A percentile compares a stretch with the other conserved stretches of the same genome.
These are phyloP conservation scores for Brassica rapa DNA, from an alignment of 345 rosid species.

Conservation along the genomic window DNA sequence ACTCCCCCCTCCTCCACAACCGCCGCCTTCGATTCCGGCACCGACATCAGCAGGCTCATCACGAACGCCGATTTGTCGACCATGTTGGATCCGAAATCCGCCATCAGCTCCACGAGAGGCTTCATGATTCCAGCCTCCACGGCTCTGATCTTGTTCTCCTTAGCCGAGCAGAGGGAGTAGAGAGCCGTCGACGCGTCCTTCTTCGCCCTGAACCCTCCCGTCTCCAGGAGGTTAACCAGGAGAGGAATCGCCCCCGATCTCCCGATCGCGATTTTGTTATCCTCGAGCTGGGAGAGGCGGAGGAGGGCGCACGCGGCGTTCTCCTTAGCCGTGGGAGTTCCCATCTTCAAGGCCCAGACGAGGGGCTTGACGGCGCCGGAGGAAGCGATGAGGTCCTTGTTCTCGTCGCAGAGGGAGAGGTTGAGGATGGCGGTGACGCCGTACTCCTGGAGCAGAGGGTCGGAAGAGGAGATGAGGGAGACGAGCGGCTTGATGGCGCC, in stretches of 20 bases:
- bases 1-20: conserved; percentile 87
- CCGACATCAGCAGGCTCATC: conserved; percentile 54
- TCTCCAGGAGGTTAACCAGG: conserved; percentile 64
- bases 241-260: conserved; percentile 89
- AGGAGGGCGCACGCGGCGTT: conserved; percentile 95
- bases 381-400: conserved; percentile 66
- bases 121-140: conserved; percentile 79
- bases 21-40: conserved; percentile 66
- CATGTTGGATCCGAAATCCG: conserved; percentile 93
- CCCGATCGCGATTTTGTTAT: conserved; percentile 79
- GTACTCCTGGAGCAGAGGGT: conserved; percentile 80
- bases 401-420: conserved; percentile 92
- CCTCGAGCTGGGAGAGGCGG: conserved; percentile 83
- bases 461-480: conserved; percentile 63
- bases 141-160: conserved; percentile 84
- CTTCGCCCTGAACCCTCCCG: conserved; percentile 74
- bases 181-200: conserved; percentile 94
- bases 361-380: conserved; percentile 91
- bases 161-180: conserved; percentile 73
- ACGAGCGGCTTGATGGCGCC: conserved; percentile 87
- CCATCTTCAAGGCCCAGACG: conserved; percentile 65
- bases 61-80: conserved; percentile 93
- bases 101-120: conserved; percentile 88
- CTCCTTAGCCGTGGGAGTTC: conserved; percentile 77
- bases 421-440: conserved; percentile 93